These are phyloP conservation scores for Phytophthora colocasiae DNA, from an alignment of 352 stramenopile genomes.

Conservation along the genomic window DNA sequence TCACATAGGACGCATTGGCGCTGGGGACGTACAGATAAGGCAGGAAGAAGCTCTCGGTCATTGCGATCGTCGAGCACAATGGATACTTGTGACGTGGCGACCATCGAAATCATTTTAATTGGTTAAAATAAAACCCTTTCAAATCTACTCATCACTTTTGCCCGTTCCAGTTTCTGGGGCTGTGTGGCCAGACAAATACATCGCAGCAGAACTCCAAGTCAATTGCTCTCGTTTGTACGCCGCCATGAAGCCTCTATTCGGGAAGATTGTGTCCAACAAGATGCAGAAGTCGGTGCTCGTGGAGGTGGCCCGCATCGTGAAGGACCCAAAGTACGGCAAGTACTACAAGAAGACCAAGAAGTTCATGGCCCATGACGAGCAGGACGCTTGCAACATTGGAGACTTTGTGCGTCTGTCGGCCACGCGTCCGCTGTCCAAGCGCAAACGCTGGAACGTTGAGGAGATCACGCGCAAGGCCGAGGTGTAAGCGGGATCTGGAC, in stretches of 20 bases:
- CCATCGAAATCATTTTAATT: slow-evolving; percentile 8
- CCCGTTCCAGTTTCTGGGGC: slow-evolving; percentile 2
- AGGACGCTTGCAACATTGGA: slow-evolving; percentile 93
- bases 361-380: slow-evolving; percentile 98
- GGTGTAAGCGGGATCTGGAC: slow-evolving; percentile 51
- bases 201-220: background rate
- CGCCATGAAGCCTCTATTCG: slow-evolving; percentile 92
- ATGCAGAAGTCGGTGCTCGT: slow-evolving; percentile 98
- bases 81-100: slow-evolving; percentile 25
- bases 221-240: background rate
- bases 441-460: slow-evolving; percentile 90
- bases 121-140: slow-evolving; percentile 10
- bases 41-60: slow-evolving; percentile 57
- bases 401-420: slow-evolving; percentile 83
- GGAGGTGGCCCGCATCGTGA: slow-evolving; percentile 93
- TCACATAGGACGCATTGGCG: slow-evolving; percentile 58
- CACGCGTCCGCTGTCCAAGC: slow-evolving; percentile 87
- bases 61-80: slow-evolving; percentile 13
- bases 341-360: slow-evolving; percentile 97
- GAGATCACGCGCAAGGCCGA: slow-evolving; percentile 90
- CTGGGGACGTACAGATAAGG: slow-evolving; percentile 82
- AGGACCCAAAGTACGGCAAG: slow-evolving; percentile 95
- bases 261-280: slow-evolving; percentile 96
- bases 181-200: slow-evolving; percentile 36
- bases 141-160: background rate